Percentiles rank a stretch among this genome's conserved stretches.
phyloP scores from a whole-genome alignment of 179 eudicot species.

The Corrigiola litoralis region DNA sequence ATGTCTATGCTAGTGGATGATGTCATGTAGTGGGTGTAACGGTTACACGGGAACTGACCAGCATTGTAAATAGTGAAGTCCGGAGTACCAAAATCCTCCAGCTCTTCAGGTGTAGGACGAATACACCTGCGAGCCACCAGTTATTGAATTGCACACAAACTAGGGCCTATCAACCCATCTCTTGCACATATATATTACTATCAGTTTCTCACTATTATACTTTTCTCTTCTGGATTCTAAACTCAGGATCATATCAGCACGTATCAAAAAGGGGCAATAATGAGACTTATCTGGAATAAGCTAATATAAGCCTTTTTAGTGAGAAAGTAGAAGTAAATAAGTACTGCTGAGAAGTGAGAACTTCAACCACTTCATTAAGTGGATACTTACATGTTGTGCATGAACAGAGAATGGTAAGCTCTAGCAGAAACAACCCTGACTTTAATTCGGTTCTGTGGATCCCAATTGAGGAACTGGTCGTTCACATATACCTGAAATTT shows the following conservation, averaged over 20 bases:
- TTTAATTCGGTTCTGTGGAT: slow-evolving; percentile 74
- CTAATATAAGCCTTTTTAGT: too few species aligned
- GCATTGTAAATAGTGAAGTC: slow-evolving; percentile 98
- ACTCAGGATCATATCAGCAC: too few species aligned
- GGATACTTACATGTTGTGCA: slow-evolving; percentile 86
- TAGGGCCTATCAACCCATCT: slow-evolving; percentile 1
- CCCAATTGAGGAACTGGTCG: slow-evolving; percentile 95
- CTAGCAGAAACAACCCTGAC: slow-evolving; percentile 94
- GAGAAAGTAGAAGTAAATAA: neutral
- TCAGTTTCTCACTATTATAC: neutral
- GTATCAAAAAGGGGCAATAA: too few species aligned
- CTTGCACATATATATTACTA: neutral
- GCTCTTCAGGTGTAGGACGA: slow-evolving; percentile 90
- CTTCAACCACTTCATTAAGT: neutral
- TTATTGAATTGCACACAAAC: slow-evolving; percentile 25
- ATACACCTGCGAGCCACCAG: slow-evolving; percentile 77
- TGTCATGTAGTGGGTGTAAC: slow-evolving; percentile 95
- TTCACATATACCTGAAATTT: slow-evolving; percentile 72
- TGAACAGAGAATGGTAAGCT: slow-evolving; percentile 95
- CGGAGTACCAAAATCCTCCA: slow-evolving; percentile 85
- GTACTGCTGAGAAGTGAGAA: neutral
- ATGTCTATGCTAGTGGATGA: slow-evolving; percentile 92
- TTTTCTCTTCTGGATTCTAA: too few species aligned
- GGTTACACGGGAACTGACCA: slow-evolving; percentile 90
- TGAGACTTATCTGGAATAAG: too few species aligned